Evolutionary conservation across 2,329 filamentous ascomycete genomes (phyloP), one percentile per base, ranked within the genome.

Genomic region (Piedraia hortae): DNA sequence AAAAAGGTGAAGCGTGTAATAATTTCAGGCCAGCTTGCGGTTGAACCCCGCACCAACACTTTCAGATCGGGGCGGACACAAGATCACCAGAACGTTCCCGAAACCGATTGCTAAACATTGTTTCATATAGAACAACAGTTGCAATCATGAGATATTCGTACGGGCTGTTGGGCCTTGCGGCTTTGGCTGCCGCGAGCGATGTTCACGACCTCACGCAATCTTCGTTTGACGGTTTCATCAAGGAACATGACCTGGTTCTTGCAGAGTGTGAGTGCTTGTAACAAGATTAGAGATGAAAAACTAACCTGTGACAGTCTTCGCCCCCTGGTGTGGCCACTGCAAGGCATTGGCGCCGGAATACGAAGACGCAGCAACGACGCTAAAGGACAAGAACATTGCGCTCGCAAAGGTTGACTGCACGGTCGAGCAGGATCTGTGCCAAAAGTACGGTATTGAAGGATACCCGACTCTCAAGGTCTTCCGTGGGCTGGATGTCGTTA

Each of bases 391-490:
- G 65, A 60, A 72, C 46, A 82, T 85, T 50, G 62, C 61, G 43
- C 59, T 88, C 25, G 71, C 60, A 50, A 85, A 88, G 65, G 52
- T 88, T 37, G 82, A 91, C 58, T 93, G 85, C 62, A 93, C 82
- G 43, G 78, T 73, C 47, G 75, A 97, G 59, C 55, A 67, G 31
- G 77, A 89, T 15, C 70, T 97, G 35, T 97, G 85, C 65, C 63
- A 78, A 50, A 56, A 63, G 37, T 74, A 73, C 41, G 80, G 75
- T 31, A 80, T 97, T 19, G 78, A 93, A 59, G 85, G 85, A 34
- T 97, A 97, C 61, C 85, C 85, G 31, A 97, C 85, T 34, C 65
- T 97, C 45, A 97, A 93, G 68, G 65, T 97, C 53, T 97, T 97
- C 78, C 77, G 82, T 40, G 82, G 85, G 37, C 50, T 54, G 19